Evolutionary conservation across 257 asterid genomes (phyloP), one percentile per base, ranked within the genome.

Genomic region (Leptodermis oblonga): DNA sequence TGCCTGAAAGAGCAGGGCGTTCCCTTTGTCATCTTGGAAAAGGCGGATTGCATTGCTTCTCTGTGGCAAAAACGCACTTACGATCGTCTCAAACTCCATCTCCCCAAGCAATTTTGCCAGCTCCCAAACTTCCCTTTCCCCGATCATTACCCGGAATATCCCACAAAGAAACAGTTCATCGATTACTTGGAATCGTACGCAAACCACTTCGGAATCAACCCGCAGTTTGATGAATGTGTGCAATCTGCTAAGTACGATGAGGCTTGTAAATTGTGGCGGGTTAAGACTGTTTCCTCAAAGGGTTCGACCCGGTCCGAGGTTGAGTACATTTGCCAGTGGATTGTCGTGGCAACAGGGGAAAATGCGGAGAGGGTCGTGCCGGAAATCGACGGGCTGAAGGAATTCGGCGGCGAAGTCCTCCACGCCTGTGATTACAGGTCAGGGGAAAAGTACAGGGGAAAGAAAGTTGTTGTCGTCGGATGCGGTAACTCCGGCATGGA

Each of bases 401-500:
- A 85, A 12, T 92, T 92, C 59, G 77, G 65, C 7, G 97, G 97
- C 1, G 92, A 92, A 55, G 88, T 89, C 4, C 72, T 92, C 36
- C 98, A 92, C 74, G 96, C 86, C 51, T 73, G 90, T 60, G 96
- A 92, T 53, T 92, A 89, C 62, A 92, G 85, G 71, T 89, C 89
- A 8, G 97, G 98, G 2, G 92, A 85, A 65, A 77, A 69, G 0
- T 92, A 46, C 71, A 48, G 73, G 0, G 98, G 98, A 0, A 89
- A 92, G 77, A 87, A 85, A 22, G 98, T 92, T 1, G 83, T 92
- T 22, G 97, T 92, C 20, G 92, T 92, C 37, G 98, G 98, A 0
- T 89, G 96, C 42, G 96, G 98, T 0, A 92, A 92, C 43, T 92
- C 98, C 4, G 98, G 98, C 73, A 92, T 92, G 98, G 98, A 92